Base-by-base conservation (phyloP, 83 land plant genomes). In the Larix sibirica region DNA sequence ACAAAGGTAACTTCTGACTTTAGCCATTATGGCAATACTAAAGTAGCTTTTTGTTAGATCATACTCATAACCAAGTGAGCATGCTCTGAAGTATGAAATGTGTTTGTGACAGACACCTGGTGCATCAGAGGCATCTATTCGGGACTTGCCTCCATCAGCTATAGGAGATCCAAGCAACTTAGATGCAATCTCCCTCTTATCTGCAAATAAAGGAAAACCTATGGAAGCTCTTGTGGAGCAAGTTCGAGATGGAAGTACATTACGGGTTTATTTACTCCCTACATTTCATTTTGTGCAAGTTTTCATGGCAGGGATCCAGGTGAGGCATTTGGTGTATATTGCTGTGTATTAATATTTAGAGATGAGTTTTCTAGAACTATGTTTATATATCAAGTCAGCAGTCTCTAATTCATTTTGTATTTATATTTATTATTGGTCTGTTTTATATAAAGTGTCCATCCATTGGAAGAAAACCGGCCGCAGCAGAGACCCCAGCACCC, bases 251-350 rank as follows among this genome's bases (percentile, higher is more conserved):
- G 99, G 99, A 16, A 96, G 99, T 81, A 93, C 99, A 8, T 62
- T 98, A 61, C 88, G 99, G 31, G 97, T 92, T 47, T 98, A 96
- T 73, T 81, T 98, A 85, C 94, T 98, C n/a, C 99, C 99, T 1
- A 92, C 89, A 0, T 98, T 98, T 83, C 96, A 96, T 83, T 98
- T 90, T 90, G 99, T 98, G 67, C 99, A 96, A 90, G 99, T 98
- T 10, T 92, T 93, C 81, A 88, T 95, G 61, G 99, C 97, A n/a
- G 99, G 99, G 68, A 86, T 95, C 67, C 99, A 98, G 99, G 99
- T 98, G 85, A 56, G 36, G 17, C 18, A 60, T 77, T 80, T 82
- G 14, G 5, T 42, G 26, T n/a, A 26, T 84, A 20, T 2, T 42
- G 47, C 7, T 23, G 23, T 60, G 16, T 79, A 38, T 17, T 42